phyloP scores from a whole-genome alignment of 2,329 filamentous ascomycete genomes.

The Mycosphaerella arachidis region DNA sequence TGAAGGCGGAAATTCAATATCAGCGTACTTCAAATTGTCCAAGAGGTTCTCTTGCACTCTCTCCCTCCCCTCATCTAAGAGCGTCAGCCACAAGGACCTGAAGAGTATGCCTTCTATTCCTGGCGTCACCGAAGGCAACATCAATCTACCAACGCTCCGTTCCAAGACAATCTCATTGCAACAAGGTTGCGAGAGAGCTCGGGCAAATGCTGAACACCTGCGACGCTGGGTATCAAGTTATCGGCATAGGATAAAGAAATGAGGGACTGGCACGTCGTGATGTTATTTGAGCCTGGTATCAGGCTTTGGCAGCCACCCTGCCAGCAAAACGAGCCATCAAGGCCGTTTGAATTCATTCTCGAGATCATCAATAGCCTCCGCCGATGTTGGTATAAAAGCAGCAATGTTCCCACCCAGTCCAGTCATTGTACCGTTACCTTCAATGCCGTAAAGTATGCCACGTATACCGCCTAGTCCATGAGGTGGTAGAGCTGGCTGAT shows the following conservation, averaged over 20 bases:
- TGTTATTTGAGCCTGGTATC: background rate
- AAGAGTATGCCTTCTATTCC: constrained; percentile 35
- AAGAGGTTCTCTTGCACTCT: constrained; percentile 38
- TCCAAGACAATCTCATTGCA: constrained; percentile 36
- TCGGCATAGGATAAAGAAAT: constrained; percentile 2
- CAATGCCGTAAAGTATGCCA: background rate
- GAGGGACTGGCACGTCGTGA: background rate
- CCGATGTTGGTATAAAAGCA: background rate
- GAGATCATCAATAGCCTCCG: background rate
- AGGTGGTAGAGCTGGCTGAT: constrained; percentile 53
- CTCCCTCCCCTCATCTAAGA: constrained; percentile 28
- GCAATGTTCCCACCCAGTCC: background rate
- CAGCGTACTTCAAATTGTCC: constrained; percentile 24
- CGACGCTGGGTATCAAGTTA: constrained; percentile 38
- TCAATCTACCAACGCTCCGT: constrained; percentile 46
- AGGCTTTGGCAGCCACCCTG: background rate
- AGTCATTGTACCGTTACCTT: background rate
- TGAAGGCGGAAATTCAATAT: no score
- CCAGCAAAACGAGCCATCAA: constrained; percentile 5
- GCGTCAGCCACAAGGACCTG: constrained; percentile 15
- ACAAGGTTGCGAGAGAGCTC: constrained; percentile 33
- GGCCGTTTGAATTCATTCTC: constrained; percentile 1
- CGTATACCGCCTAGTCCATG: constrained; percentile 23
- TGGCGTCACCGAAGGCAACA: constrained; percentile 11
- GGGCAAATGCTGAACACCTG: constrained; percentile 41